Evolutionary conservation across 1,284 basidiomycete genomes (phyloP).

Genomic region (Apiotrichum montevideense): DNA sequence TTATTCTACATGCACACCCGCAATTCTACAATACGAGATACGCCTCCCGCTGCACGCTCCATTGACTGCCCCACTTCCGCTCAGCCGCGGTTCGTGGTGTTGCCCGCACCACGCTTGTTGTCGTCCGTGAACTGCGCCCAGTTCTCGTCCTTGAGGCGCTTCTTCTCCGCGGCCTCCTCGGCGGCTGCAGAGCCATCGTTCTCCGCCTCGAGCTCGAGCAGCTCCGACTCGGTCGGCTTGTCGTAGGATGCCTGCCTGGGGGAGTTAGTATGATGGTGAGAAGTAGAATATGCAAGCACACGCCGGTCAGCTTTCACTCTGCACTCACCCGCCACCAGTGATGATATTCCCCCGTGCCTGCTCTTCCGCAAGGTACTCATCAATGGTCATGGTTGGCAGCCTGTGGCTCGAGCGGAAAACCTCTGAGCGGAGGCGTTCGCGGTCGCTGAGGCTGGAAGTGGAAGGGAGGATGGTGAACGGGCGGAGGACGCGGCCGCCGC

Average conservation of each 20-base stretch:
- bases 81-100: constrained; percentile 88
- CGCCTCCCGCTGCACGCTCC: too few species aligned
- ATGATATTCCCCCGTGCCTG: constrained; percentile 77
- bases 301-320: too few species aligned
- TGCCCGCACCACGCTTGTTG: constrained; percentile 77
- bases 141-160: constrained; percentile 77
- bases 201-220: constrained; percentile 69
- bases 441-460: constrained; percentile 52
- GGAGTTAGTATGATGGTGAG: too few species aligned
- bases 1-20: too few species aligned
- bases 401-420: constrained; percentile 84
- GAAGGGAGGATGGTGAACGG: constrained; percentile 89
- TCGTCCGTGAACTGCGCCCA: constrained; percentile 79
- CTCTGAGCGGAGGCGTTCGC: constrained; percentile 64
- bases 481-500: constrained; percentile 68
- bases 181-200: constrained; percentile 70
- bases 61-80: background rate
- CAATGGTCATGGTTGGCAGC: constrained; percentile 91
- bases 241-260: constrained; percentile 62
- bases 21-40: too few species aligned
- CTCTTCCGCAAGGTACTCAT: constrained; percentile 90
- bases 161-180: constrained; percentile 66
- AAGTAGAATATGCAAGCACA: too few species aligned
- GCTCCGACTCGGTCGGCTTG: constrained; percentile 66
- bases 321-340: constrained; percentile 72